Conservation (phyloP, 164 flowering plant species). For the Hamamelis virginiana region DNA sequence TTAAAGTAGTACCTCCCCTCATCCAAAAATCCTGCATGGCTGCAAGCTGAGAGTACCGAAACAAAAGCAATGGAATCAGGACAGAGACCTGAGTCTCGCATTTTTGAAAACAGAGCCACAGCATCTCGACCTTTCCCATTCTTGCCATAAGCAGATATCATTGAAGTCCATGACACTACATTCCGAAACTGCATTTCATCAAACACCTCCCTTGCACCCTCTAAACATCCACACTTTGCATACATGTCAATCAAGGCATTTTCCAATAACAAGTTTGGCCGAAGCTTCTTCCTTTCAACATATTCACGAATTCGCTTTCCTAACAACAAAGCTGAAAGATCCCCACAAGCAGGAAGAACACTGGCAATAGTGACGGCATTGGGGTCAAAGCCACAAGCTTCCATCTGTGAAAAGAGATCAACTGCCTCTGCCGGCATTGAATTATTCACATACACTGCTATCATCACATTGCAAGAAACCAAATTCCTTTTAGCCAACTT, state of each 20-base stretch:
- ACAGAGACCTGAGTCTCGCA: conserved; percentile 28
- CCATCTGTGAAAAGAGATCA: conserved; percentile 33
- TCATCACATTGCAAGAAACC: conserved; percentile 48
- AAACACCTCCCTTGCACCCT: conserved; percentile 33
- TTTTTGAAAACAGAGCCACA: conserved; percentile 26
- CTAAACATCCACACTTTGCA: conserved; percentile 39
- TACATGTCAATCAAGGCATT: conserved; percentile 46
- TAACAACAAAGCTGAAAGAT: conserved; percentile 16
- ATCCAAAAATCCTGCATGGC: conserved; percentile 37
- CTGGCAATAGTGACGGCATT: conserved; percentile 32
- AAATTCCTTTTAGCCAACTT: conserved; percentile 22
- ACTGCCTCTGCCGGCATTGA: conserved; percentile 39
- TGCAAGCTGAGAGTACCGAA: conserved; percentile 39
- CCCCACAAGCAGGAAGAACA: conserved; percentile 46
- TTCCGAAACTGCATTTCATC: conserved; percentile 27
- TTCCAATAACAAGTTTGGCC: conserved; percentile 34
- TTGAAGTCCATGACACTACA: conserved; percentile 41
- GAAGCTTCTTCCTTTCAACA: conserved; percentile 28
- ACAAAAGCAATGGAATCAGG: conserved; percentile 44
- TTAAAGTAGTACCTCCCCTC: conserved; percentile 29
- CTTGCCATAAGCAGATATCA: conserved; percentile 38
- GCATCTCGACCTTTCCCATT: conserved; percentile 34
- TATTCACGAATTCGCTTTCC: conserved; percentile 33
- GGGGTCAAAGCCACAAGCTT: conserved; percentile 24
- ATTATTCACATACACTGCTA: conserved; percentile 30